Evolutionary conservation across 1,284 basidiomycete species (phyloP).

Genomic region (Mycena sp.): DNA sequence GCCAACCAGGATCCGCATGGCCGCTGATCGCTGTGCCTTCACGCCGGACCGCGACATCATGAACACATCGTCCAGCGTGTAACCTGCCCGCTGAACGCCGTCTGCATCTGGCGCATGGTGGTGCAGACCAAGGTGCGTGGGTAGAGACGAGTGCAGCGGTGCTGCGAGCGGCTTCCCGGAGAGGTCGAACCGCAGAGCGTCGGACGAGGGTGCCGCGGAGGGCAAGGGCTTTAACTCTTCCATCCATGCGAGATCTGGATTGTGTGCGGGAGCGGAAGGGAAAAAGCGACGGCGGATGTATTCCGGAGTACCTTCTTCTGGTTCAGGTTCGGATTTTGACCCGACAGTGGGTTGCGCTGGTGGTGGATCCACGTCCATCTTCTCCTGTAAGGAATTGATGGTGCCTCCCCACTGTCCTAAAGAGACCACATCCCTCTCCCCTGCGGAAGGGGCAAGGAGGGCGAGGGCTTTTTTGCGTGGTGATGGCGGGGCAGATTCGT

Average conservation of each 20-base stretch:
- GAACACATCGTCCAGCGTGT: conserved; percentile 90
- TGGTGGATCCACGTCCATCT: conserved; percentile 20
- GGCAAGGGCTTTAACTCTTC: conserved; percentile 34
- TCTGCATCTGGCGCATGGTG: conserved; percentile 79
- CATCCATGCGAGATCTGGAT: conserved; percentile 85
- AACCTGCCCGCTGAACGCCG: conserved; percentile 77
- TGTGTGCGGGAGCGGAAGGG: conserved; percentile 72
- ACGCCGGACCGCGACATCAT: conserved; percentile 85
- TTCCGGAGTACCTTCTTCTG: conserved; percentile 81
- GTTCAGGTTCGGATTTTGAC: conserved; percentile 39
- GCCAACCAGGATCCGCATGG: conserved; percentile 79
- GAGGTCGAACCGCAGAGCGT: conserved; percentile 76
- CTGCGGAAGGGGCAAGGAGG: conserved; percentile 58
- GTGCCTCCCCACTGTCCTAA: conserved; percentile 58
- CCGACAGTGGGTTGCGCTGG: neutral
- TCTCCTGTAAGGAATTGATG: neutral
- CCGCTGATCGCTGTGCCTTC: conserved; percentile 84
- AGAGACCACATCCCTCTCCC: conserved; percentile 57
- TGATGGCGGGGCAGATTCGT: conserved; percentile 81
- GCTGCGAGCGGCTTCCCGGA: conserved; percentile 71
- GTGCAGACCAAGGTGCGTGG: conserved; percentile 88
- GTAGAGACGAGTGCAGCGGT: conserved; percentile 61
- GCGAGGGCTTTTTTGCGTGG: conserved; percentile 68
- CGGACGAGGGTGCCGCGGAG: conserved; percentile 32
- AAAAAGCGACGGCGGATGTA: conserved; percentile 88